Evolutionary conservation across 176 grass and related monocot species (phyloP).

Genomic region (Rhynchospora pubera): DNA sequence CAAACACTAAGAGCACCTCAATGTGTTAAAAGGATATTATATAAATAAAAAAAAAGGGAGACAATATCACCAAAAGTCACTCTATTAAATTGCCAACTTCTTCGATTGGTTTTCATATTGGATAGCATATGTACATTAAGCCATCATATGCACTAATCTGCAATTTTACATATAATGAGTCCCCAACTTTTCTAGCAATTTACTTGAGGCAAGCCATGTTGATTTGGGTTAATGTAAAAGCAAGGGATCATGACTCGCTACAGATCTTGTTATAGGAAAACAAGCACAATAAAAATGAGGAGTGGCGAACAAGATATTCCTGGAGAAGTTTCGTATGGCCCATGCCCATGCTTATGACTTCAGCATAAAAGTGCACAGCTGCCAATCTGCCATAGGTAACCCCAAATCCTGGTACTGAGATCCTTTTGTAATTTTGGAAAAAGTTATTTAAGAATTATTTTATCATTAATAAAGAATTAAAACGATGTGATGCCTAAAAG

Average conservation of each 20-base stretch:
- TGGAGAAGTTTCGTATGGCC: slow-evolving; percentile 1
- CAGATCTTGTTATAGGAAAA: background rate
- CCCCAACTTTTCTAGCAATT: background rate
- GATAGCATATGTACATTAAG: too few relatives aligned
- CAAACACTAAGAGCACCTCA: too few relatives aligned
- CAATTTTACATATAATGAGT: too few relatives aligned
- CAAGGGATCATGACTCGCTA: background rate
- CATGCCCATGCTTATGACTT: slow-evolving; percentile 1
- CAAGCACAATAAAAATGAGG: background rate
- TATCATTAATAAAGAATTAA: background rate
- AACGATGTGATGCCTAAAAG: background rate
- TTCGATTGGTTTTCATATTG: too few relatives aligned
- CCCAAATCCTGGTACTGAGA: background rate
- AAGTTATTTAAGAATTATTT: background rate
- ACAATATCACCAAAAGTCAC: too few relatives aligned
- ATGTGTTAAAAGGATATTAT: too few relatives aligned
- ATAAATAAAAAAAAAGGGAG: too few relatives aligned
- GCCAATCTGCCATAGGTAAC: background rate
- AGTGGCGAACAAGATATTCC: slow-evolving; percentile 2
- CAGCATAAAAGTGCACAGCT: slow-evolving; percentile 13
- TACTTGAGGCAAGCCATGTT: background rate
- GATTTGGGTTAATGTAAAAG: background rate
- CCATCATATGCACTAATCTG: too few relatives aligned
- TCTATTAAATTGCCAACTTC: too few relatives aligned
- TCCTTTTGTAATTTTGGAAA: background rate